Evolutionary conservation across 148 eudicot genomes (phyloP), one percentile per base, ranked within the genome.

Genomic region (Fagopyrum homotropicum): DNA sequence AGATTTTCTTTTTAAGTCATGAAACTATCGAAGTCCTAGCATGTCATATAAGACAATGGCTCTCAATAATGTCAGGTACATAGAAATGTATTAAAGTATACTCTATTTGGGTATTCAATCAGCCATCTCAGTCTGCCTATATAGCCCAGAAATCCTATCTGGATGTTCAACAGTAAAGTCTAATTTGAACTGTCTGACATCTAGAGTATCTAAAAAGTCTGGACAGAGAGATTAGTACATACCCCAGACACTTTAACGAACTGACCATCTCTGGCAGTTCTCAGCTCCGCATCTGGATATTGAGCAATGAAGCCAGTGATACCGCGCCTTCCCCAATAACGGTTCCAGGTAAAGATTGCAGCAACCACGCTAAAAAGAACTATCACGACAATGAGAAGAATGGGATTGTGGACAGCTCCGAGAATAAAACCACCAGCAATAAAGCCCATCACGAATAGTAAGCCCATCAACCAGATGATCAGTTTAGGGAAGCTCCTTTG

Each of bases 241-340:
- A 93, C 98, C 95, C 98, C 98, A 71, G 98, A 89, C 78, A 93
- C 93, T 84, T 93, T 93, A 72, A 93, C 98, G 70, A 83, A 93
- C 74, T 93, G 95, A 30, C 97, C 98, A 85, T 93, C 88, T 81
- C 87, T 91, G 8, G 98, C 98, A 26, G 88, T 86, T 79, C 98
- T 81, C 46, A 93, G 90, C 86, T 93, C 98, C 68, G 98, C 89
- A 80, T 93, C 98, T 48, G 94, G 90, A 81, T 91, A 93, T 43
- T 76, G 75, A 44, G 86, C 78, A 47, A 93, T 87, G 80, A 86
- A 93, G 49, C 89, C 86, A 55, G 87, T 79, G 48, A 85, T 81
- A 69, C 93, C 97, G 76, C 80, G 85, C 80, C 90, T 86, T 57
- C 97, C 94, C 89, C 94, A 85, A 63, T 78, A 85, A 73, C 83